Evolutionary conservation across 2,329 filamentous ascomycete genomes (phyloP), one percentile per base, ranked within the genome.

Genomic region (Cercospora sp.): DNA sequence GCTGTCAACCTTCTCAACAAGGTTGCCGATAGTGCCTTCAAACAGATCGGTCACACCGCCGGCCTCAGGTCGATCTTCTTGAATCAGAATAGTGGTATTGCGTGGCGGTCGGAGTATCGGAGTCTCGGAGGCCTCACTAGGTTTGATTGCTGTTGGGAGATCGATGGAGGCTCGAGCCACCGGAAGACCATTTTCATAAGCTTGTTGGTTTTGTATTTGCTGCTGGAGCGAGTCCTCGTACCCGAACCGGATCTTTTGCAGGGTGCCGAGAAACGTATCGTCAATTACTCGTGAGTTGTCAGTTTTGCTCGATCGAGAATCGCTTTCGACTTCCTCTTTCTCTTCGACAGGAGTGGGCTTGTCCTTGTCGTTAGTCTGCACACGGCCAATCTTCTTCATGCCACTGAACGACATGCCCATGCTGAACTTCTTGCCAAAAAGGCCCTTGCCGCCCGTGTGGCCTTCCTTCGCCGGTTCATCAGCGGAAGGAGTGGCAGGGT

Each of bases 401-500:
- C 90, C 89, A 39, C 73, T 73, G 75, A 94, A 93, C 0, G 90
- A 89, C 72, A 75, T 77, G 69, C 84, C 86, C 87, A 92, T 90
- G 59, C 91, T 89, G 79, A 96, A 94, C 74, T 92, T 92, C 81
- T 94, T 95, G 53, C 91, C 89, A 77, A 96, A 96, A 5, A 92
- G 83, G 69, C 86, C 86, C 59, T 77, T 77, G 12, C 75, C 75
- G 3, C 76, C 73, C 3, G 76, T 77, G 9, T 48, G 48, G n/a
- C 42, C 69, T 23, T 78, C 76, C 70, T 91, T 91, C 12, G 83
- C 65, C 84, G 87, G 87, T 67, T 75, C 88, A 82, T 78, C 90
- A 5, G 76, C 64, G 76, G 79, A 77, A 9, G 76, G 74, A 1
- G 76, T 76, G 8, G 80, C 36, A 80, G 81, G 63, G 79, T 77